Evolutionary conservation across 768 basidiomycete species (phyloP).

Genomic region (Boletus rufocinnamomeus): DNA sequence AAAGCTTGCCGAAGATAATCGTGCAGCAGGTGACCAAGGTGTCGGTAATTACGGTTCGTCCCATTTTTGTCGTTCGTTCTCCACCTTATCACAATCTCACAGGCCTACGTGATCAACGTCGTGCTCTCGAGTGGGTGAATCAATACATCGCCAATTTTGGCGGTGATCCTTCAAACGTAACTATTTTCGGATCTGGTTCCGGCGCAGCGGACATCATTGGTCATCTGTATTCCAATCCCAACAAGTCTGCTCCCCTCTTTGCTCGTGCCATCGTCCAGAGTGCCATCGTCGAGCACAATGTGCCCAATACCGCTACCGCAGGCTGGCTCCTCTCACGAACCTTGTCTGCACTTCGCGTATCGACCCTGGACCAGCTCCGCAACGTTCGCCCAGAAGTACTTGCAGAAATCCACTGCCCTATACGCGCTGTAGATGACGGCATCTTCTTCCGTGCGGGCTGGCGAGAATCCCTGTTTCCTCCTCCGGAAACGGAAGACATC

Average conservation of each 20-base stretch:
- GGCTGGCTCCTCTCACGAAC: slow-evolving; percentile 69
- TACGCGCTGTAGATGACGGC: slow-evolving; percentile 68
- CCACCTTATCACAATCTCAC: slow-evolving; percentile 3
- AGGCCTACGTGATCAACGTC: slow-evolving; percentile 68
- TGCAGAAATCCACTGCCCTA: slow-evolving; percentile 47
- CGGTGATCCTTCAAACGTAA: slow-evolving; percentile 57
- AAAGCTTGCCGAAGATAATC: slow-evolving; percentile 68
- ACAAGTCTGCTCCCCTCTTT: slow-evolving; percentile 62
- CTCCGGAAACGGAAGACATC: slow-evolving; percentile 24
- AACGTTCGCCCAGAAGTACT: slow-evolving; percentile 59
- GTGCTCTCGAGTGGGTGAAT: slow-evolving; percentile 64
- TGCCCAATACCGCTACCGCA: slow-evolving; percentile 59
- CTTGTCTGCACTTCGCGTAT: slow-evolving; percentile 55
- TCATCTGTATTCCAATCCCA: slow-evolving; percentile 64
- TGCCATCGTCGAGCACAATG: slow-evolving; percentile 59
- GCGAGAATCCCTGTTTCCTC: slow-evolving; percentile 47
- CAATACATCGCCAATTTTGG: slow-evolving; percentile 63
- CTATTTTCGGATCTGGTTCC: slow-evolving; percentile 43
- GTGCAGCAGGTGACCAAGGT: slow-evolving; percentile 62
- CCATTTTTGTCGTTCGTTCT: slow-evolving; percentile 1
- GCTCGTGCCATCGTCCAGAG: slow-evolving; percentile 78
- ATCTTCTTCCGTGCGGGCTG: slow-evolving; percentile 65
- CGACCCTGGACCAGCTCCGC: slow-evolving; percentile 63
- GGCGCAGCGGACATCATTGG: slow-evolving; percentile 58
- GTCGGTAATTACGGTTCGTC: slow-evolving; percentile 75